These are phyloP conservation scores for Glomus cerebriforme DNA, from an alignment of 192 early-diverging fungal species.

Conservation along the genomic window DNA sequence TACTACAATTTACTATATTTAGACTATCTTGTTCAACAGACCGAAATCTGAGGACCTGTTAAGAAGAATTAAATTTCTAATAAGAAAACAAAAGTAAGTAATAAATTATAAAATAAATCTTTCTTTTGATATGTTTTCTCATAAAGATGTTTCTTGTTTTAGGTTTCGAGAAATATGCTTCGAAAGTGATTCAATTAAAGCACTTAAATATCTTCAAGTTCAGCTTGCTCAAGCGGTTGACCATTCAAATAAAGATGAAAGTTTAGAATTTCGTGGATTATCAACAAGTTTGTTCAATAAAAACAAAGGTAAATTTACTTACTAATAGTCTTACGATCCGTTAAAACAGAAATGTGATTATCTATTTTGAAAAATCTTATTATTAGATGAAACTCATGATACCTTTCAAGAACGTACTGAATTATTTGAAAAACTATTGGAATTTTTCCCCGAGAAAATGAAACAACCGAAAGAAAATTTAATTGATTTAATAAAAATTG, in stretches of 20 bases:
- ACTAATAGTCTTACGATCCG: too few species aligned
- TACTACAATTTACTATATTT: conserved; percentile 5
- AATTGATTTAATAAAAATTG: conserved; percentile 64
- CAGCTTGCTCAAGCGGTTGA: conserved; percentile 74
- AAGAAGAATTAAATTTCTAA: conserved; percentile 8
- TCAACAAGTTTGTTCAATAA: not conserved
- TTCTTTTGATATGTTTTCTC: not conserved
- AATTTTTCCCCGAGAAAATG: conserved; percentile 75
- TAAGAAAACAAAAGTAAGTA: conserved; percentile 26
- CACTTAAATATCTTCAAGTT: conserved; percentile 79
- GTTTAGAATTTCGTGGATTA: conserved; percentile 38
- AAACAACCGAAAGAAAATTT: conserved; percentile 75
- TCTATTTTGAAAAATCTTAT: not conserved
- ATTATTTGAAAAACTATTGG: conserved; percentile 70
- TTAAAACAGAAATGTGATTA: not conserved
- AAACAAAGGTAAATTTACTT: not conserved
- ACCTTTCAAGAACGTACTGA: conserved; percentile 53
- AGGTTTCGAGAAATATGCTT: conserved; percentile 22
- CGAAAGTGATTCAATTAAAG: conserved; percentile 46
- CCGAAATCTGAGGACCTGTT: conserved; percentile 19
- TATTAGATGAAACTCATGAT: conserved; percentile 12
- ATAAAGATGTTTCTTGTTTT: not conserved
- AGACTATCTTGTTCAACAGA: not conserved
- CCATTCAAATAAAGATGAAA: conserved; percentile 49
- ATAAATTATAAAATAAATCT: not conserved